Evolutionary conservation across 2,329 filamentous ascomycete genomes (phyloP), one percentile per base, ranked within the genome.

Genomic region (Colletotrichum gigasporum): DNA sequence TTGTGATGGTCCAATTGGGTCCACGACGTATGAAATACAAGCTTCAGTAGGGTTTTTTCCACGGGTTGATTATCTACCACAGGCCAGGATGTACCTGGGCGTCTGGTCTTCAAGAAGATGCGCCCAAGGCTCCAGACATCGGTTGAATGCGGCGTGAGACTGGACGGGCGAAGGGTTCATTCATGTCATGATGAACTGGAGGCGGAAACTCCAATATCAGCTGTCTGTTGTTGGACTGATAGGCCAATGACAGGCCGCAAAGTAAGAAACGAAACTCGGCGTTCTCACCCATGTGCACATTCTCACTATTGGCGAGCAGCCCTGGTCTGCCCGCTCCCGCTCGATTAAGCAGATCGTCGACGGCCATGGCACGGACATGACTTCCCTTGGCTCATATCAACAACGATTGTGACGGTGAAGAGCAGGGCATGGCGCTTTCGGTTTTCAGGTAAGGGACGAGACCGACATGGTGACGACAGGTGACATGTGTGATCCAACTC

Each of bases 321-420:
- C 61, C 62, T 50, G 50, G 57, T 54, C 41, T 44, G 61, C 30
- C 61, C 34, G 20, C 56, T 50, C 30, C 61, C 34, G 20, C 56
- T 50, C 50, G 48, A 18, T 50, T 44, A 30, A 50, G 42, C 52
- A 39, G 62, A 65, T 65, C 56, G 9, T 62, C 22, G 56, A 61
- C 32, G 44, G 35, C 50, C 28, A 42, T 65, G 48, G 56, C 62
- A 65, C 62, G 52, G 62, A 65, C 62, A 18, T 55, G 35, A n/a
- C 6, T 28, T 57, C 30, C 22, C 37, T 42, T 30, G 34, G 9
- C 24, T 48, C 22, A 14, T n/a, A 14, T 6, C 32, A 10, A 30
- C 24, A 14, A 7, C 22, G 12, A 22, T 32, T 37, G 26, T 48
- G n/a, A 14, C 9, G 16, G 26, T 48, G n/a, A 14, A 8, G 16